Percentiles rank a stretch among this genome's conserved stretches.
Conservation (phyloP, 345 rosid genomes). For the Erucastrum elatum region DNA sequence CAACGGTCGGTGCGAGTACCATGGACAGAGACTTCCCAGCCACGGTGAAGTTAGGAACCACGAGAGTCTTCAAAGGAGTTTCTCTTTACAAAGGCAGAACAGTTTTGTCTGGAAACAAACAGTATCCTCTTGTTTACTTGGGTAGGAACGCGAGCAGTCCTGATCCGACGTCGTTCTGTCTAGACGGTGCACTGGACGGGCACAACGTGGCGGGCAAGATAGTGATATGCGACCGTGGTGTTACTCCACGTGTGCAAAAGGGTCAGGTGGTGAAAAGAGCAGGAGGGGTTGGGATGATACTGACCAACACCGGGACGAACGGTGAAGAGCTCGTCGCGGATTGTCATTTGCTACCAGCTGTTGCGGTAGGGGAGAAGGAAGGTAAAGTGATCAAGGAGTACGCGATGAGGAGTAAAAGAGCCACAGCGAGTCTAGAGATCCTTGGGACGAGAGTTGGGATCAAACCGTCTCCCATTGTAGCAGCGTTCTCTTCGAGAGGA, state of each 20-base stretch:
- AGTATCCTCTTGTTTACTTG: constrained; percentile 60
- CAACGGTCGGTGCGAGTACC: constrained; percentile 81
- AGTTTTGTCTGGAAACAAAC: constrained; percentile 36
- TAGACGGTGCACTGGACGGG: constrained; percentile 57
- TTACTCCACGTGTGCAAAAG: constrained; percentile 61
- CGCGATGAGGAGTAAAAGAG: constrained; percentile 41
- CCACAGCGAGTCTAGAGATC: constrained; percentile 53
- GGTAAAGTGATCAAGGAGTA: constrained; percentile 69
- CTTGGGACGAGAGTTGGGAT: constrained; percentile 60
- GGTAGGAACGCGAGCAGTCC: constrained; percentile 56
- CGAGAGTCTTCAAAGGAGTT: constrained; percentile 46
- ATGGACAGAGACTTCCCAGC: constrained; percentile 81
- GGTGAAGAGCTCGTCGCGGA: constrained; percentile 96
- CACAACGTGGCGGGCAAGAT: constrained; percentile 59
- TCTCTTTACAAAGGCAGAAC: constrained; percentile 64
- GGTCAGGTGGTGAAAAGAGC: constrained; percentile 67
- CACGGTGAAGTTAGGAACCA: constrained; percentile 51
- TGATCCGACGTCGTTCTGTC: constrained; percentile 60
- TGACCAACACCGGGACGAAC: constrained; percentile 63
- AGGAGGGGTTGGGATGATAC: constrained; percentile 70
- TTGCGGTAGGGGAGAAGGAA: constrained; percentile 79
- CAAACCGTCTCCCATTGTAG: constrained; percentile 70
- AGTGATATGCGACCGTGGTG: constrained; percentile 73
- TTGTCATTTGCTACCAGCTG: constrained; percentile 78
- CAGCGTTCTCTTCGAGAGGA: constrained; percentile 77